Conservation (phyloP, 2,329 filamentous ascomycete genomes). For the Thermoascus crustaceus region DNA sequence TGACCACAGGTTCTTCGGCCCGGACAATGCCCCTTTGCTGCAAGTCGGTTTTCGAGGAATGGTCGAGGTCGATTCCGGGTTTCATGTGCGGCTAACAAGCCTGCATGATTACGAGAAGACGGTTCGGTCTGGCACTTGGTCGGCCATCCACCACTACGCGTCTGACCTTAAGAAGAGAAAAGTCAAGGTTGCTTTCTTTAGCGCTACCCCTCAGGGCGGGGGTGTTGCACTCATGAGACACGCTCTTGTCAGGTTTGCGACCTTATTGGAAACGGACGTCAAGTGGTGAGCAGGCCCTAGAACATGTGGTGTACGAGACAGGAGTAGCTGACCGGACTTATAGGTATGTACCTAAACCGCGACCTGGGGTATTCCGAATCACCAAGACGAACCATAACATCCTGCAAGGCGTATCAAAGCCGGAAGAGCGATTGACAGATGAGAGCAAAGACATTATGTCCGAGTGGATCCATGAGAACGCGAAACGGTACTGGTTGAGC, state of each 20-base stretch:
- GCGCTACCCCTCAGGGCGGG: slow-evolving; percentile 71
- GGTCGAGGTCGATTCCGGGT: slow-evolving; percentile 63
- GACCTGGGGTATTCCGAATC: slow-evolving; percentile 69
- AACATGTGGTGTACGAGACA: background rate
- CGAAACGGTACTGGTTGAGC: slow-evolving; percentile 64
- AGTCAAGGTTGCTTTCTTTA: slow-evolving; percentile 69
- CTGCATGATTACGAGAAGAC: slow-evolving; percentile 53
- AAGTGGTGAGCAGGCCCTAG: slow-evolving; percentile 54
- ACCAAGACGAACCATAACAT: slow-evolving; percentile 89
- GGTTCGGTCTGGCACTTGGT: slow-evolving; percentile 56
- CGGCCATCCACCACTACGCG: slow-evolving; percentile 55
- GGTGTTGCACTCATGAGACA: slow-evolving; percentile 77
- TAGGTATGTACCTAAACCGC: slow-evolving; percentile 67
- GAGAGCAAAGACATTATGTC: slow-evolving; percentile 57
- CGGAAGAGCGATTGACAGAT: slow-evolving; percentile 54
- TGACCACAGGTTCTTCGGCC: slow-evolving; percentile 56
- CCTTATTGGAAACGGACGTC: slow-evolving; percentile 58
- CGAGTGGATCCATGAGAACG: slow-evolving; percentile 67
- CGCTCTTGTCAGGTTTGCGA: slow-evolving; percentile 63
- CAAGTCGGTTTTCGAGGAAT: slow-evolving; percentile 57
- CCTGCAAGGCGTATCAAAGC: slow-evolving; percentile 65
- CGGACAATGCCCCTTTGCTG: slow-evolving; percentile 60
- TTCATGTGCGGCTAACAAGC: slow-evolving; percentile 53
- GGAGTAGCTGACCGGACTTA: slow-evolving; percentile 6
- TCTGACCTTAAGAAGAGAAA: slow-evolving; percentile 55